Base-by-base conservation (phyloP, 495 filamentous ascomycete genomes). In the Hypomontagnella submonticulosa region DNA sequence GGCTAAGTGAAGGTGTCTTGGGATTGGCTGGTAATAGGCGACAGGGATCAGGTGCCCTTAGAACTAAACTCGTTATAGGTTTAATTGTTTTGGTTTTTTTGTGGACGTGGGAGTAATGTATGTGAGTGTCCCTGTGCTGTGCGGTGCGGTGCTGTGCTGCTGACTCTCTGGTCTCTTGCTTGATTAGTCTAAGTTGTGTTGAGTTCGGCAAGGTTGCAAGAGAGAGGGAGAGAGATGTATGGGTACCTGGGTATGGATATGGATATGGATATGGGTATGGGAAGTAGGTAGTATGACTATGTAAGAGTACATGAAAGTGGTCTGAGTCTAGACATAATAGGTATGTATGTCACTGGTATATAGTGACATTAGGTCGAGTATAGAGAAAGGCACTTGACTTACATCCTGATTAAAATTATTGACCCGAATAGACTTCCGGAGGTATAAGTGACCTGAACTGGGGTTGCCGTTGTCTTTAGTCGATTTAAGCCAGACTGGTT, bases 11-110 rank as follows among this genome's bases (percentile, higher is more conserved):
- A 64, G 55, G 42, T 50, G 60, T 55, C 50, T 34, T 50, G 30
- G 60, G 60, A 69, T 69, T 69, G 66, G 66, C 19, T 61, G 56
- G 13, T 53, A 47, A 41, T 19, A 58, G 56, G 37, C 55, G 46
- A 46, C 55, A 69, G 55, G 66, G 66, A 69, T 69, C 66, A 69
- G 60, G 66, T 64, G 66, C 51, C 60, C 48, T 64, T 51, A 60
- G 54, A 60, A 61, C 48, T 55, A 69, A 69, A 40, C 64, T 54
- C 30, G 40, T 58, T 61, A 61, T 19, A 43, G 52, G n/a, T 67
- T 61, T 51, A 57, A 61, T 61, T 62, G 55, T 41, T n/a, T 34
- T 61, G 57, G 55, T 41, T n/a, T 34, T 20, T 57, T 34, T 55
- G 27, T 52, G 47, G 23, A 43, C 19, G 51, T 48, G 19, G n/a